Percentiles rank a stretch among this genome's conserved stretches.
Evolutionary conservation across 441 rosid genomes (phyloP).

Genomic region (Euphorbia celastroides): DNA sequence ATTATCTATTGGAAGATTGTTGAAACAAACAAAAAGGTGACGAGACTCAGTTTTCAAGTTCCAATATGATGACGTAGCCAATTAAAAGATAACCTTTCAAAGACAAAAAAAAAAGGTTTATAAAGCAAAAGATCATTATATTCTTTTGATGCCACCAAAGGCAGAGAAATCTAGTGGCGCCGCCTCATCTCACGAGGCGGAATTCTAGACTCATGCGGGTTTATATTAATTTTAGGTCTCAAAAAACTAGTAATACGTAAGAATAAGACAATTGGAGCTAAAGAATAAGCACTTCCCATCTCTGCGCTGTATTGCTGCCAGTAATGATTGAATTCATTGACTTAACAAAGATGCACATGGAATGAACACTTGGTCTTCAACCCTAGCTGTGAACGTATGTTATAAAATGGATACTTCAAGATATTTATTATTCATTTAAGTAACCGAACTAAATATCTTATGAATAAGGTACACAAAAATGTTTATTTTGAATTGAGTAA

Average conservation of each 20-base stretch:
- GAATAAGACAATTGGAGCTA: constrained; percentile 9
- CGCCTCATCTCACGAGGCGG: constrained; percentile 17
- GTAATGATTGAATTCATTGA: constrained; percentile 12
- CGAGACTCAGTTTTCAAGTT: constrained; percentile 18
- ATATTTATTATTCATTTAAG: too few species aligned
- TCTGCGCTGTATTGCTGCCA: constrained; percentile 1
- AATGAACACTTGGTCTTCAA: too few species aligned
- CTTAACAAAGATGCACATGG: too few species aligned
- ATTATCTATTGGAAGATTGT: constrained; percentile 18
- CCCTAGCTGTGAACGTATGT: too few species aligned
- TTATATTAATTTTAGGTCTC: neutral
- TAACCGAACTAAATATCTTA: too few species aligned
- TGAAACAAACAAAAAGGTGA: constrained; percentile 15
- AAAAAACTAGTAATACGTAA: neutral
- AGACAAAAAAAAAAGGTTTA: neutral
- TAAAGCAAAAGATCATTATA: neutral
- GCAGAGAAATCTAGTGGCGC: constrained; percentile 11
- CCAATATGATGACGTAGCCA: constrained; percentile 21
- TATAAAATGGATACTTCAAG: too few species aligned
- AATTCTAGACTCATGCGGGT: neutral
- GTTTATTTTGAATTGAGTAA: too few species aligned
- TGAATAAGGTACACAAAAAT: too few species aligned
- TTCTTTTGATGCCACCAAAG: constrained; percentile 8
- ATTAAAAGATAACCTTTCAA: constrained; percentile 9
- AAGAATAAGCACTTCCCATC: constrained; percentile 5